phyloP scores from a whole-genome alignment of 148 eudicot genomes.

The Spergularia bocconei region DNA sequence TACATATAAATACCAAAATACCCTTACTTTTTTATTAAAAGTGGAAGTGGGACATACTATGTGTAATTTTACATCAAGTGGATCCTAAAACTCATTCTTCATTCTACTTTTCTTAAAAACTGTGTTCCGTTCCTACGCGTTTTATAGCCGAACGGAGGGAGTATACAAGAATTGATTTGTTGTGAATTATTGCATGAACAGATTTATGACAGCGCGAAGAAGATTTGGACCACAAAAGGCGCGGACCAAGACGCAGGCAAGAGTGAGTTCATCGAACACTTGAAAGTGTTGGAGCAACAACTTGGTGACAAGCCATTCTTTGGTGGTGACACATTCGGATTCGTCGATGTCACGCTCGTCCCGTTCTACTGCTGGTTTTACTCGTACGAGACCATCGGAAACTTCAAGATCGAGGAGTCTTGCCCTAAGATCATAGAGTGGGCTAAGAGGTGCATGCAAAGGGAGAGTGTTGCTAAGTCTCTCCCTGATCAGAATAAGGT shows the following conservation, averaged over 20 bases:
- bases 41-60: too few relatives aligned
- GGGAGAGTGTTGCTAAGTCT: conserved; percentile 40
- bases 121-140: too few relatives aligned
- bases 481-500: conserved; percentile 29
- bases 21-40: too few relatives aligned
- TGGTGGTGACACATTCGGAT: conserved; percentile 46
- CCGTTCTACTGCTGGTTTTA: conserved; percentile 42
- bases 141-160: too few relatives aligned
- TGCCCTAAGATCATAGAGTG: conserved; percentile 39
- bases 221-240: conserved; percentile 32
- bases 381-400: conserved; percentile 30
- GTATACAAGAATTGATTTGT: too few relatives aligned
- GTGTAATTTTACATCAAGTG: too few relatives aligned
- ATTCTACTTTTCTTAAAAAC: too few relatives aligned
- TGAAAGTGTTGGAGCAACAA: conserved; percentile 34
- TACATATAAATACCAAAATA: too few relatives aligned
- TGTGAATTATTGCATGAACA: neutral
- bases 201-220: conserved; percentile 33
- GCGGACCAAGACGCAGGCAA: conserved; percentile 37
- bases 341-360: conserved; percentile 35
- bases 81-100: too few relatives aligned
- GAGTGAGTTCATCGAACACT: conserved; percentile 27
- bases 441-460: conserved; percentile 44
- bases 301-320: conserved; percentile 46
- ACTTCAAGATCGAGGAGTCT: conserved; percentile 35